phyloP scores from a whole-genome alignment of 2,329 filamentous ascomycete species.

The Blastomyces silverae region DNA sequence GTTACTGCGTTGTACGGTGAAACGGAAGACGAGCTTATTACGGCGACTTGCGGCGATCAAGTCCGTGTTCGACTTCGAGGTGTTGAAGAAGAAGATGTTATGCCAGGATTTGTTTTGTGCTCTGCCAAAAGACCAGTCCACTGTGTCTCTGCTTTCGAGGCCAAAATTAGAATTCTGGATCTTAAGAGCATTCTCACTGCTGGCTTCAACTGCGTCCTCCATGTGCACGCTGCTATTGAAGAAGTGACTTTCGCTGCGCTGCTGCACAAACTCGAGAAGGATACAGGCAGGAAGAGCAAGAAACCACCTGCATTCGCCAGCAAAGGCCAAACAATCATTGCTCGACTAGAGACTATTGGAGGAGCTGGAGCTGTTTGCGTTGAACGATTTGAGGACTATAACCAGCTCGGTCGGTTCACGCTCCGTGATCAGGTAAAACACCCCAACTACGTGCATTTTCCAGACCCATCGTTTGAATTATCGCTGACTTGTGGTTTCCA shows the following conservation, averaged over 20 bases:
- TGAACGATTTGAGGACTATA: constrained; percentile 91
- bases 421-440: constrained; percentile 70
- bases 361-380: constrained; percentile 83
- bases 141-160: constrained; percentile 83
- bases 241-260: constrained; percentile 87
- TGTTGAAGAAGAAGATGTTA: constrained; percentile 93
- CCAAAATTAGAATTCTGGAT: constrained; percentile 91
- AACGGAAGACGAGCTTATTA: constrained; percentile 81
- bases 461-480: background rate
- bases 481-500: constrained; percentile 38
- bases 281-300: constrained; percentile 89
- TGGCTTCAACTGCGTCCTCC: constrained; percentile 95
- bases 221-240: constrained; percentile 95
- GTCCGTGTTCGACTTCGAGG: constrained; percentile 86
- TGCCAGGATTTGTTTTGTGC: constrained; percentile 93
- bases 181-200: constrained; percentile 89
- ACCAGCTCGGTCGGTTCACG: constrained; percentile 86
- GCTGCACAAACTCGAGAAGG: constrained; percentile 91
- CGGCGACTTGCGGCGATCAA: constrained; percentile 87
- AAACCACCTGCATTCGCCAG: constrained; percentile 83
- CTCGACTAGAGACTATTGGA: constrained; percentile 77
- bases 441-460: constrained; percentile 21
- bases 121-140: constrained; percentile 90
- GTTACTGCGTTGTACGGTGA: constrained; percentile 87
- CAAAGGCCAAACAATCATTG: constrained; percentile 76